Evolutionary conservation across 176 grass and related monocot genomes (phyloP), one percentile per base, ranked within the genome.

Genomic region (Oryza officinalis): DNA sequence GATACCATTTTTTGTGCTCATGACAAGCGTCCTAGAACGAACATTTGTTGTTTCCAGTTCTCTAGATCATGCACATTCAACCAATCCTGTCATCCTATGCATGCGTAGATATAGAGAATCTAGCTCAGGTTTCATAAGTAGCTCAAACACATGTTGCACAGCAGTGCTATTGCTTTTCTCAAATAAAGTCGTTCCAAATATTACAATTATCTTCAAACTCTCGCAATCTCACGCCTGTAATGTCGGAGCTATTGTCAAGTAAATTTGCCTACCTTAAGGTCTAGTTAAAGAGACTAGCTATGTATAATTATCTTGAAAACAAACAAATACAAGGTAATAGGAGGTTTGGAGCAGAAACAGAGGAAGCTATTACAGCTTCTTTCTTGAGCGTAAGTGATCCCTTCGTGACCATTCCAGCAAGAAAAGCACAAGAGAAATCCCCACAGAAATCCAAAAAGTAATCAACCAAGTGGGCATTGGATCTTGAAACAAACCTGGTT

Each of bases 361-460:
- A 74, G 28, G 44, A 27, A 27, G 26, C 71, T 30, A 69, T 90
- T 85, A 92, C 13, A 75, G 69, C 40, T 32, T 87, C 76, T 94
- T 97, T 83, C 79, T 92, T 47, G 27, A 73, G 43, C 88, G 76
- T 76, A 22, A 45, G 33, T 89, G 86, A 83, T 69, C 85, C 40
- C 90, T 90, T 89, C 84, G 88, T 12, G 94, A 84, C 91, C 91
- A 94, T 32, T 50, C 76, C n/a, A 97, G 85, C 81, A 94, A 86
- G 67, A 94, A 97, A 84, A 92, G 81, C 65, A 81, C 60, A 5
- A 97, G 85, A 2, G 27, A 40, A 41, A 75, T 60, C 69, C 91
- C 82, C 25, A 87, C 89, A 22, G 52, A 84, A 37, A 87, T 84
- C 94, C 91, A 92, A 76, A 85, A 82, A 28, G 79, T 88, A 68